phyloP scores from a whole-genome alignment of 495 filamentous ascomycete species.

The Neurospora sp. region DNA sequence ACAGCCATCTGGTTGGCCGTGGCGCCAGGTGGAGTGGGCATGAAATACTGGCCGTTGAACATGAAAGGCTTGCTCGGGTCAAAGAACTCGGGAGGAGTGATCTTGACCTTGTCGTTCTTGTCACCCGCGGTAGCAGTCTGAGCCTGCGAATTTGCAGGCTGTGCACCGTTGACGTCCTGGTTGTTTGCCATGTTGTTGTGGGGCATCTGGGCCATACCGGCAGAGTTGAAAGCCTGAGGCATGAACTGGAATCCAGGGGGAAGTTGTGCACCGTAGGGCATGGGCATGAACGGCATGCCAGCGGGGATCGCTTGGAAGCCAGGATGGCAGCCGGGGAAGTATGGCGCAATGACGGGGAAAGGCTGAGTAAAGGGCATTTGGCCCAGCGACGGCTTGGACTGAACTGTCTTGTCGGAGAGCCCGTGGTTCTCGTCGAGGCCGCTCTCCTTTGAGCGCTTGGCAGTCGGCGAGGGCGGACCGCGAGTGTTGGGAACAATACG shows the following conservation, averaged over 20 bases:
- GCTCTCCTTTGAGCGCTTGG: slow-evolving; percentile 30
- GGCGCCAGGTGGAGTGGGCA: slow-evolving; percentile 21
- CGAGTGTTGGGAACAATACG: slow-evolving; percentile 48
- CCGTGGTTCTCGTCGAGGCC: slow-evolving; percentile 9
- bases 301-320: slow-evolving; percentile 20
- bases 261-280: slow-evolving; percentile 18
- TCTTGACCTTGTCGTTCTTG: slow-evolving; percentile 29
- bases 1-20: slow-evolving; percentile 14
- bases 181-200: slow-evolving; percentile 11
- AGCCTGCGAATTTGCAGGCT: slow-evolving; percentile 13
- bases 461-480: slow-evolving; percentile 31
- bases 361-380: slow-evolving; percentile 9
- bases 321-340: slow-evolving; percentile 17
- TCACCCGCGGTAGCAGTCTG: slow-evolving; percentile 20
- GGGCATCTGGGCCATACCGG: slow-evolving; percentile 2
- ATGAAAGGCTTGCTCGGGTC: slow-evolving; percentile 36
- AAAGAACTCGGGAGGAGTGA: slow-evolving; percentile 34
- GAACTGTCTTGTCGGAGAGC: slow-evolving; percentile 6
- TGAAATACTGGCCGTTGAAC: slow-evolving; percentile 39
- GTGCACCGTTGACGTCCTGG: slow-evolving; percentile 10
- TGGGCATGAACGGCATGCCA: slow-evolving; percentile 18
- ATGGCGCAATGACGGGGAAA: slow-evolving; percentile 12
- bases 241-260: slow-evolving; percentile 14
- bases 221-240: slow-evolving; percentile 6
- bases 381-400: slow-evolving; percentile 7